A percentile compares a stretch with the other conserved stretches of the same genome.
These are phyloP conservation scores for Sugiyamaella pinicola DNA, from an alignment of 1,139 yeast species.

Conservation along the genomic window DNA sequence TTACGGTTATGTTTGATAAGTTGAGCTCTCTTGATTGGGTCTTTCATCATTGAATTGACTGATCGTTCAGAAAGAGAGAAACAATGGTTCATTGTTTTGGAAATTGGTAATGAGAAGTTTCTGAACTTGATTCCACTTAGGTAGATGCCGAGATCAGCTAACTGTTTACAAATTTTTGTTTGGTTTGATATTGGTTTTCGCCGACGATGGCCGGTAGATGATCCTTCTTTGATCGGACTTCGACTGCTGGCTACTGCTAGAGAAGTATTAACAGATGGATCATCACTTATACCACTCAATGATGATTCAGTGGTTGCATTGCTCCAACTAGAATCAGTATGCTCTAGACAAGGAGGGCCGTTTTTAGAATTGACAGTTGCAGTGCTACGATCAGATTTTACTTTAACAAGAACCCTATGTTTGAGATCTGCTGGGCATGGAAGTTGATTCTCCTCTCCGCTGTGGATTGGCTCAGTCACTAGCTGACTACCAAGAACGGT, in stretches of 20 bases:
- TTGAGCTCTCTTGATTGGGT: slow-evolving; percentile 51
- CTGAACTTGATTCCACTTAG: slow-evolving; percentile 74
- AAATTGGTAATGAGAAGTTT: slow-evolving; percentile 83
- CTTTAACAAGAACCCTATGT: slow-evolving; percentile 72
- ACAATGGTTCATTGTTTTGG: slow-evolving; percentile 77
- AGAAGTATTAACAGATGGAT: slow-evolving; percentile 4
- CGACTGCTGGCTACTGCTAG: background rate
- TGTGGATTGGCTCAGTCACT: slow-evolving; percentile 48
- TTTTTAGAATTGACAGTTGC: slow-evolving; percentile 1
- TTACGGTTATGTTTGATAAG: slow-evolving; percentile 75
- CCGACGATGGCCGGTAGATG: slow-evolving; percentile 7
- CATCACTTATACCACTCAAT: slow-evolving; percentile 20
- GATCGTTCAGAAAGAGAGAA: slow-evolving; percentile 83
- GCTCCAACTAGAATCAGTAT: slow-evolving; percentile 14
- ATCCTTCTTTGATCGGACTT: slow-evolving; percentile 12
- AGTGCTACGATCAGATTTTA: slow-evolving; percentile 48
- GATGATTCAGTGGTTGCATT: slow-evolving; percentile 19
- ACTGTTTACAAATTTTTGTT: slow-evolving; percentile 49
- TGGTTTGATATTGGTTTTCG: slow-evolving; percentile 35
- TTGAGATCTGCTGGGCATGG: slow-evolving; percentile 77
- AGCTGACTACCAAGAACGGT: slow-evolving; percentile 63
- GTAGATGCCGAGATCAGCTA: slow-evolving; percentile 67
- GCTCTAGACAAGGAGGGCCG: background rate
- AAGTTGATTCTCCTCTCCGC: slow-evolving; percentile 40
- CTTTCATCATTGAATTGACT: slow-evolving; percentile 63